These are phyloP conservation scores for Leccinum subrobustum DNA, from an alignment of 1,284 basidiomycete genomes.

Conservation along the genomic window DNA sequence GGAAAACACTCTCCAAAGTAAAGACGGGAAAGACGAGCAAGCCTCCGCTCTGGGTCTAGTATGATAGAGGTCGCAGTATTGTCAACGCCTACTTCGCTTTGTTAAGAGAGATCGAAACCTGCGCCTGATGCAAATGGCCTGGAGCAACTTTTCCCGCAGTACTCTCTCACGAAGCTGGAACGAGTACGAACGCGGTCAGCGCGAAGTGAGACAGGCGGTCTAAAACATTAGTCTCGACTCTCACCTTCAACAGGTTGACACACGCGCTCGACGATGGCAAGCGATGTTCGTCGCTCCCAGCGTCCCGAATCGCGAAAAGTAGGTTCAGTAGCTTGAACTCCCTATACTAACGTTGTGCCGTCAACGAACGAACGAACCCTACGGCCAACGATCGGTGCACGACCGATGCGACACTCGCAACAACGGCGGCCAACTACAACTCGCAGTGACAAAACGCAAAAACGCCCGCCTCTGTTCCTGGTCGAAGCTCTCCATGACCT, in stretches of 20 bases:
- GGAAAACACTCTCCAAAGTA: neutral
- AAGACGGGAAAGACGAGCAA: neutral
- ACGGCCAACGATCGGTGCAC: too few species aligned
- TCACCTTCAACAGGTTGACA: constrained; percentile 82
- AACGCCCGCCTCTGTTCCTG: constrained; percentile 72
- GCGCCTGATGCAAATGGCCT: constrained; percentile 81
- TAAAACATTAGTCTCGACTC: neutral
- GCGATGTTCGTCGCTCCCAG: constrained; percentile 69
- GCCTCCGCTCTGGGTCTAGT: neutral
- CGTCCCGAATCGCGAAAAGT: constrained; percentile 81
- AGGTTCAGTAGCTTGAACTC: constrained; percentile 89
- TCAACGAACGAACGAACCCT: neutral
- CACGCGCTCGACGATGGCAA: constrained; percentile 84
- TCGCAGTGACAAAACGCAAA: constrained; percentile 81
- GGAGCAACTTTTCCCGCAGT: constrained; percentile 76
- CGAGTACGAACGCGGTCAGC: neutral
- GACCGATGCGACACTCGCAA: neutral
- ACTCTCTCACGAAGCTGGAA: constrained; percentile 61
- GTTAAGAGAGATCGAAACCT: constrained; percentile 86
- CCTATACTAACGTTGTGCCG: constrained; percentile 34
- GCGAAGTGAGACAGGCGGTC: neutral
- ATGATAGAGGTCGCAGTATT: neutral
- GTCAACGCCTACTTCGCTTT: neutral
- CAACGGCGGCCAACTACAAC: constrained; percentile 85
- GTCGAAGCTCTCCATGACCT: constrained; percentile 74